A percentile compares a stretch with the other conserved stretches of the same genome.
Evolutionary conservation across 169 alveolate species (phyloP).

Genomic region (Babesia caballi): DNA sequence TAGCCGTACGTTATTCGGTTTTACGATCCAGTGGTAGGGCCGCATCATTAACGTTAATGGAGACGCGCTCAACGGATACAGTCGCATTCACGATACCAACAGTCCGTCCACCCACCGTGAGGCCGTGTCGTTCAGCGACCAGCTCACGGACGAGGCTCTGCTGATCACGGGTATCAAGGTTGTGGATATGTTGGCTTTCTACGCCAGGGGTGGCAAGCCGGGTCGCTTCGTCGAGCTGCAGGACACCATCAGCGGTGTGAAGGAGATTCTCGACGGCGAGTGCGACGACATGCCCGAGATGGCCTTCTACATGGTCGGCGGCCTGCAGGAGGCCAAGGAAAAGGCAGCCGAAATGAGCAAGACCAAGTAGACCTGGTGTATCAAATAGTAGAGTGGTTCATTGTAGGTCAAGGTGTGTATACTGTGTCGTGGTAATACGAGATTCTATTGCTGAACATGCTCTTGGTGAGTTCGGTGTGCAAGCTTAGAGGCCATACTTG

Average conservation of each 20-base stretch:
- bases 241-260: constrained; percentile 87
- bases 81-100: constrained; percentile 86
- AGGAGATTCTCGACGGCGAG: constrained; percentile 89
- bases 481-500: too few relatives aligned
- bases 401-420: too few relatives aligned
- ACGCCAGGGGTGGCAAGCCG: constrained; percentile 96
- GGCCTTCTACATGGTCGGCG: constrained; percentile 97
- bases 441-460: too few relatives aligned
- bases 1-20: too few relatives aligned
- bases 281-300: constrained; percentile 95
- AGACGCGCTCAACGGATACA: constrained; percentile 96
- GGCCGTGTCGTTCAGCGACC: constrained; percentile 93
- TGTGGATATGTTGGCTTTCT: constrained; percentile 95
- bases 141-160: constrained; percentile 89
- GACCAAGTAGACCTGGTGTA: too few relatives aligned
- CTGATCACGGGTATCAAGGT: constrained; percentile 92
- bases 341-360: constrained; percentile 80
- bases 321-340: constrained; percentile 87
- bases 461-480: too few relatives aligned
- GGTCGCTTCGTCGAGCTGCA: constrained; percentile 90
- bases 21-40: too few relatives aligned
- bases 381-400: too few relatives aligned
- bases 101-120: constrained; percentile 91
- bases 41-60: constrained; percentile 97
- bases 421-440: too few relatives aligned